Evolutionary conservation across 352 stramenopile genomes (phyloP).

Genomic region (Pythium phragmiticola): DNA sequence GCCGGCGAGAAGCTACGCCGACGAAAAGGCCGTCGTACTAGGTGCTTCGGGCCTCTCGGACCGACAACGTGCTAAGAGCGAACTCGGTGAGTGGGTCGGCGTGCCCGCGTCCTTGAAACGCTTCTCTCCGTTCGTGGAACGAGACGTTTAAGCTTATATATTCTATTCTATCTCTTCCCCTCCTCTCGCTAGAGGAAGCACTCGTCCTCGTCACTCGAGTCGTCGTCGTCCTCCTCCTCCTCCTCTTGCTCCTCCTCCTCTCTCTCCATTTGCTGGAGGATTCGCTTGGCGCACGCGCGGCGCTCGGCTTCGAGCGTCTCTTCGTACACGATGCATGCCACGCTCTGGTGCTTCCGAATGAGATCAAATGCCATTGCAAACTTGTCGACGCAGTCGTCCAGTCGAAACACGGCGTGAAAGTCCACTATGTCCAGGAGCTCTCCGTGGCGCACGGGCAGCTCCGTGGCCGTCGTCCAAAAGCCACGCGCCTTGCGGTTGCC

Average conservation of each 20-base stretch:
- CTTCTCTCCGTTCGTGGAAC: constrained; percentile 6
- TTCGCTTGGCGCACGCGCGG: constrained; percentile 33
- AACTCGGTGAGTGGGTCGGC: constrained; percentile 35
- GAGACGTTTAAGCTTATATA: neutral
- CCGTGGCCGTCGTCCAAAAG: constrained; percentile 49
- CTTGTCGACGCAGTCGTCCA: constrained; percentile 62
- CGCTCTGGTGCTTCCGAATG: constrained; percentile 39
- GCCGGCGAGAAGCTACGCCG: neutral
- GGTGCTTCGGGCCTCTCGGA: neutral
- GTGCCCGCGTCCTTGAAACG: constrained; percentile 27
- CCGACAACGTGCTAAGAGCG: constrained; percentile 9
- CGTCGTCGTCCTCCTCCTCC: neutral
- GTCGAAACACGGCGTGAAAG: constrained; percentile 62
- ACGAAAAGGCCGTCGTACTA: constrained; percentile 8
- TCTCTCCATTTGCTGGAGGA: constrained; percentile 21
- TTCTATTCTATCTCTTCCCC: neutral
- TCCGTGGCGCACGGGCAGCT: constrained; percentile 39
- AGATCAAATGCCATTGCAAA: constrained; percentile 73
- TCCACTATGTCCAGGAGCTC: constrained; percentile 40
- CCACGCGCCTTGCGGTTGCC: constrained; percentile 52
- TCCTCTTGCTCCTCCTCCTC: neutral
- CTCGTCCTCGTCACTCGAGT: constrained; percentile 14
- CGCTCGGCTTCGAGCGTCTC: constrained; percentile 37
- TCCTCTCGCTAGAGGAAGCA: constrained; percentile 2
- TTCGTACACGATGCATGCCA: constrained; percentile 67